Percentiles rank a stretch among this genome's conserved stretches.
Evolutionary conservation across 2,329 filamentous ascomycete species (phyloP).

Genomic region (Boeremia lycopersici): DNA sequence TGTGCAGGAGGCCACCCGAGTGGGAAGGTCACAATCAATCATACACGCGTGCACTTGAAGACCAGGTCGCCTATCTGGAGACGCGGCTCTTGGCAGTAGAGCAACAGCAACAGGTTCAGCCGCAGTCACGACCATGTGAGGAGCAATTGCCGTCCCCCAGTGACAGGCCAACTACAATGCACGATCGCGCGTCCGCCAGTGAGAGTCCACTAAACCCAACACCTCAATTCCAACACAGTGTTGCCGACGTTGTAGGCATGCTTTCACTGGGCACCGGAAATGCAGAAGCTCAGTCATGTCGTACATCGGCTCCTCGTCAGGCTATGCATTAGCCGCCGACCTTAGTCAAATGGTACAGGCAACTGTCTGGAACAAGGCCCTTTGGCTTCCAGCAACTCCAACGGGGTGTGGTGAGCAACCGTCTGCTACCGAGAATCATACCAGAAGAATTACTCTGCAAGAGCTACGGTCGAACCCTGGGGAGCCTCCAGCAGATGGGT

Average conservation of each 20-base stretch:
- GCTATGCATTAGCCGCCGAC: slow-evolving; percentile 56
- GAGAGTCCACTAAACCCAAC: neutral
- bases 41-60: slow-evolving; percentile 20
- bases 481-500: slow-evolving; percentile 55
- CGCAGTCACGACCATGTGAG: neutral
- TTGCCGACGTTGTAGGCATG: slow-evolving; percentile 50
- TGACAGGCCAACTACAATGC: neutral
- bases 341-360: slow-evolving; percentile 61
- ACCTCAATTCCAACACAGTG: slow-evolving; percentile 6
- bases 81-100: slow-evolving; percentile 7
- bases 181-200: neutral
- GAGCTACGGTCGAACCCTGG: slow-evolving; percentile 52
- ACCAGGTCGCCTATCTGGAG: slow-evolving; percentile 19
- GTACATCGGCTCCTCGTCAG: slow-evolving; percentile 58
- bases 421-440: slow-evolving; percentile 21
- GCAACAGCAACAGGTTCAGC: neutral
- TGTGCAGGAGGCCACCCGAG: slow-evolving; percentile 15
- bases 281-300: slow-evolving; percentile 55
- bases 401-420: slow-evolving; percentile 7
- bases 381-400: slow-evolving; percentile 29
- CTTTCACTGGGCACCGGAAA: slow-evolving; percentile 55
- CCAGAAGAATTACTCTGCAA: slow-evolving; percentile 45
- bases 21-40: slow-evolving; percentile 6
- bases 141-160: neutral
- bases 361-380: slow-evolving; percentile 60